These are phyloP conservation scores for Colletotrichum falcatum DNA, from an alignment of 2,329 filamentous ascomycete species.

Conservation along the genomic window DNA sequence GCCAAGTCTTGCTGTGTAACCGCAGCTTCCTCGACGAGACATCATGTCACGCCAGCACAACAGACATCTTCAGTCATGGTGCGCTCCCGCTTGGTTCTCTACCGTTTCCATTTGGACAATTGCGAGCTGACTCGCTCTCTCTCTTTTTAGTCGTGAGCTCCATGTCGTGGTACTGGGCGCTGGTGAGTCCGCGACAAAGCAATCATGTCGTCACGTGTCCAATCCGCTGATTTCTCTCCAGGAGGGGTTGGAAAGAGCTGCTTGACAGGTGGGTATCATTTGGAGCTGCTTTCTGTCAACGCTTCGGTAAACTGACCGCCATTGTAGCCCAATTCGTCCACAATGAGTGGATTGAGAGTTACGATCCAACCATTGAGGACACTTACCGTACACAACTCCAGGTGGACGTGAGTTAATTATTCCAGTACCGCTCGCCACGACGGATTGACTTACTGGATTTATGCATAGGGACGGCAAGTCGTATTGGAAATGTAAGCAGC, in stretches of 20 bases:
- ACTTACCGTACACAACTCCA: slow-evolving; percentile 80
- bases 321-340: slow-evolving; percentile 88
- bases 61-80: slow-evolving; percentile 42
- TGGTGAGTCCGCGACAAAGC: slow-evolving; percentile 62
- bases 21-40: background rate
- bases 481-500: slow-evolving; percentile 84
- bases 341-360: slow-evolving; percentile 93
- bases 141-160: slow-evolving; percentile 74
- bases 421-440: background rate
- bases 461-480: slow-evolving; percentile 81
- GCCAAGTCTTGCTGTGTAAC: background rate
- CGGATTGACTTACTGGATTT: slow-evolving; percentile 48
- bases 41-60: slow-evolving; percentile 42
- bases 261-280: slow-evolving; percentile 75
- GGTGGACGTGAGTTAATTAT: slow-evolving; percentile 79
- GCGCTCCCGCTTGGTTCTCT: slow-evolving; percentile 7
- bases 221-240: slow-evolving; percentile 43
- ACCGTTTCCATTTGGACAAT: background rate
- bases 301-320: slow-evolving; percentile 6
- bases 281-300: background rate
- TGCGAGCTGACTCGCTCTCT: slow-evolving; percentile 7
- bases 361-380: slow-evolving; percentile 84
- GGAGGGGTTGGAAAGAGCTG: slow-evolving; percentile 92
- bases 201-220: slow-evolving; percentile 38
- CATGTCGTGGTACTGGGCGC: slow-evolving; percentile 86